Conservation (phyloP, 768 basidiomycete species). For the Amanita rubescens region DNA sequence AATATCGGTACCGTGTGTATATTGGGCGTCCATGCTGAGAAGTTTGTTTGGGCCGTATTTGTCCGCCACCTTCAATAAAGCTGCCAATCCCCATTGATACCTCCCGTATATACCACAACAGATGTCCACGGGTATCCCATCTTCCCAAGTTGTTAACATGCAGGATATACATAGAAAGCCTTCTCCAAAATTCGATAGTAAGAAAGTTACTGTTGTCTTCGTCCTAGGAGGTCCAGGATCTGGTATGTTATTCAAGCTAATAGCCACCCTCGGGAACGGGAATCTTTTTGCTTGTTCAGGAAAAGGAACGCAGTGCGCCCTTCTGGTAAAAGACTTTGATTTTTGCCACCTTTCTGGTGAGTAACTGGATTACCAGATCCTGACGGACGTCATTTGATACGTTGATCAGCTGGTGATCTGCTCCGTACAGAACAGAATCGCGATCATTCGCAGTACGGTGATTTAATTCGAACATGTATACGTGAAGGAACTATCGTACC, state of each 20-base stretch:
- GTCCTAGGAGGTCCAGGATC: slow-evolving; percentile 97
- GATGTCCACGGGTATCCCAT: neutral
- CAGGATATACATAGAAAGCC: too few relatives aligned
- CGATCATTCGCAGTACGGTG: slow-evolving; percentile 74
- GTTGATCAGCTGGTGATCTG: slow-evolving; percentile 81
- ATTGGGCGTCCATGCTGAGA: slow-evolving; percentile 51
- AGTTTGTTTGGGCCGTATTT: neutral
- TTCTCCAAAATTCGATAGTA: slow-evolving; percentile 57
- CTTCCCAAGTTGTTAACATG: neutral
- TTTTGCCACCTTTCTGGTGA: slow-evolving; percentile 93
- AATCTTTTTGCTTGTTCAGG: slow-evolving; percentile 37
- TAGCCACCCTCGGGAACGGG: neutral
- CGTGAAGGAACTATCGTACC: slow-evolving; percentile 91
- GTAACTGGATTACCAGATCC: slow-evolving; percentile 10
- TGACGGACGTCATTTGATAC: neutral
- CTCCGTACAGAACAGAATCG: slow-evolving; percentile 90
- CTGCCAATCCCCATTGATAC: slow-evolving; percentile 59
- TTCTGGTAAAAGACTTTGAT: slow-evolving; percentile 74
- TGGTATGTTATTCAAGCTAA: slow-evolving; percentile 44
- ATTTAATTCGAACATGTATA: slow-evolving; percentile 83
- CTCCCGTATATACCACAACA: slow-evolving; percentile 44
- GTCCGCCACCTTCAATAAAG: too few relatives aligned
- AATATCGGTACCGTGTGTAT: slow-evolving; percentile 54
- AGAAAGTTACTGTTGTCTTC: slow-evolving; percentile 82
- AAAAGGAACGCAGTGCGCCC: slow-evolving; percentile 91